Evolutionary conservation across 2,329 filamentous ascomycete genomes (phyloP).

Genomic region (Tolypocladium inflatum): DNA sequence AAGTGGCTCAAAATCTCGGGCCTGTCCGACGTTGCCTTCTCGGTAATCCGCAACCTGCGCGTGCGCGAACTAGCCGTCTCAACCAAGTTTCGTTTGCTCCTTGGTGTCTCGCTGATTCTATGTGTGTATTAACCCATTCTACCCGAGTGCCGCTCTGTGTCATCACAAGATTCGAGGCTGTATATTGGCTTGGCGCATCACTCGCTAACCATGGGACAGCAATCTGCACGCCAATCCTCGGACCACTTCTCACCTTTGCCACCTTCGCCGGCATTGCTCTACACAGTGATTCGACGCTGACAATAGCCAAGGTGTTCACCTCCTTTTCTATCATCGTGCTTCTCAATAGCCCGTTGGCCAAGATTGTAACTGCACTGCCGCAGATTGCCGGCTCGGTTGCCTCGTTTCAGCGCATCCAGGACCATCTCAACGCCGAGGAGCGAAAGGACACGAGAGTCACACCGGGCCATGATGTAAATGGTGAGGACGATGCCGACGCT

Average conservation of each 20-base stretch:
- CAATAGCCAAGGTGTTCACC: slow-evolving; percentile 10
- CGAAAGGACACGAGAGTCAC: slow-evolving; percentile 6
- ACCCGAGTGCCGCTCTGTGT: not conserved
- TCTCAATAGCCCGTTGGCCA: slow-evolving; percentile 10
- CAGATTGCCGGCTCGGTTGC: slow-evolving; percentile 7
- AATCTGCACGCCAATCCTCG: not conserved
- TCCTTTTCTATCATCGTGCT: slow-evolving; percentile 11
- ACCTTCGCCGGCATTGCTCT: slow-evolving; percentile 8
- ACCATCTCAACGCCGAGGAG: slow-evolving; percentile 12
- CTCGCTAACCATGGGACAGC: not conserved
- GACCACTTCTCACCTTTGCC: slow-evolving; percentile 10
- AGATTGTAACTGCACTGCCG: slow-evolving; percentile 12
- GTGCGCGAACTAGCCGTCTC: slow-evolving; percentile 11
- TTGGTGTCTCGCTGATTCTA: slow-evolving; percentile 8
- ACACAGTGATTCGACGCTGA: slow-evolving; percentile 1
- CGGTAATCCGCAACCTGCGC: slow-evolving; percentile 9
- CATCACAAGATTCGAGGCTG: not conserved
- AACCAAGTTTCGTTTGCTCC: slow-evolving; percentile 11
- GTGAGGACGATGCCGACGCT: not conserved
- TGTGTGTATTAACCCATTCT: not conserved
- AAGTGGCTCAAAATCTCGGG: slow-evolving; percentile 42
- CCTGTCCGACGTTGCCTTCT: slow-evolving; percentile 26
- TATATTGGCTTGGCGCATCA: not conserved
- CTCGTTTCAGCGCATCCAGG: slow-evolving; percentile 16
- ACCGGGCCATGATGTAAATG: not conserved